Evolutionary conservation across 2,329 filamentous ascomycete species (phyloP), one percentile per base, ranked within the genome.

Genomic region (Cryphonectria carpinicola): DNA sequence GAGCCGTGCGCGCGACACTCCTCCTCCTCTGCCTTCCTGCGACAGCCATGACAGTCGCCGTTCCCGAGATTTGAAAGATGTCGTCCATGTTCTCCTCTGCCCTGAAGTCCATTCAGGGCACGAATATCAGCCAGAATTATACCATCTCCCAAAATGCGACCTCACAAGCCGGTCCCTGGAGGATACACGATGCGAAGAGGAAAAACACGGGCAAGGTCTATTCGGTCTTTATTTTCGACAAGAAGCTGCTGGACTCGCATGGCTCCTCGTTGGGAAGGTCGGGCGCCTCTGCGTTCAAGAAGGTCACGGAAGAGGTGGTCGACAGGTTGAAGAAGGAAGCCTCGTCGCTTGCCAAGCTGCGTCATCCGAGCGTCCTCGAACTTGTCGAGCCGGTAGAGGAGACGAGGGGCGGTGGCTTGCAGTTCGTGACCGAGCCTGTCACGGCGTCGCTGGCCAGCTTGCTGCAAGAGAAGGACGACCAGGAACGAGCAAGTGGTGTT

Each of bases 101-200:
- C 74, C 88, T 98, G 80, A 98, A 98, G 83, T 97, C 95, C 74
- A 95, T 98, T 80, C 92, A 91, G 74, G 95, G 88, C 76, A 87
- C 93, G 72, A 97, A 98, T 82, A 98, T 99, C 83, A 91, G 90
- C 71, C 90, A 92, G 79, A 97, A 97, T 83, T 99, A 99, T 82
- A 89, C 92, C 75, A 86, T 98, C 74, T 91, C 93, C 32, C 86
- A 90, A 37, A 89, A 89, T 71, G 88, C 92, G 14, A 91, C 89
- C n/a, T 92, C 94, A 66, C 89, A 89, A 67, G 93, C 95, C 22
- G 96, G 96, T 25, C 93, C 95, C 71, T 99, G 96, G 96, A 97
- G 94, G 84, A 96, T 99, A 77, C 95, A 95, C 86, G 95, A 98
- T 83, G 95, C 93, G 71, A 98, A 97, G 85, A 97, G 97, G 84